Evolutionary conservation across 768 basidiomycete genomes (phyloP).

Genomic region (Termitomyces sp.): DNA sequence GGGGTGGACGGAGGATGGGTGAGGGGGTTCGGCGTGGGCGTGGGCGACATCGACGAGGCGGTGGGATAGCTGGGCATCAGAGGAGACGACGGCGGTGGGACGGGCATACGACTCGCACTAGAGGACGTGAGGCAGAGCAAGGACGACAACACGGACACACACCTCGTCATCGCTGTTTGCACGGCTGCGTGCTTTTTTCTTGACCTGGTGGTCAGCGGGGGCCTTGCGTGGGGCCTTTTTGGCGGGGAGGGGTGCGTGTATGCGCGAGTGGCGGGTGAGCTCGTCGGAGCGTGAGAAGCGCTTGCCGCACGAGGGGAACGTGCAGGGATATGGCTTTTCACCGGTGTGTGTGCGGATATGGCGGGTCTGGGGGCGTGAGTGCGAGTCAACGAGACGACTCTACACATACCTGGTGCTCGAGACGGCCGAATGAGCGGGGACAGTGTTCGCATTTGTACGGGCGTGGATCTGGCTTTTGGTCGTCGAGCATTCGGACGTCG

Average conservation of each 20-base stretch:
- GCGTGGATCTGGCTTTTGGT: slow-evolving; percentile 37
- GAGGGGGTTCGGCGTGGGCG: slow-evolving; percentile 17
- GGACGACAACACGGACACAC: neutral
- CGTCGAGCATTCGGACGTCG: slow-evolving; percentile 17
- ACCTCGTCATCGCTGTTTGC: slow-evolving; percentile 86
- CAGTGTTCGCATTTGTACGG: slow-evolving; percentile 96
- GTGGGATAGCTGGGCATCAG: slow-evolving; percentile 36
- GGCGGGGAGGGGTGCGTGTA: slow-evolving; percentile 61
- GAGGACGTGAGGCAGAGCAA: too few species aligned
- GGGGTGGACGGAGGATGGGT: too few species aligned
- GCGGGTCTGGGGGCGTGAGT: slow-evolving; percentile 64
- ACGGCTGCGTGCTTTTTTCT: slow-evolving; percentile 76
- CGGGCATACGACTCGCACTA: slow-evolving; percentile 57
- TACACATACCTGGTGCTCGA: slow-evolving; percentile 83
- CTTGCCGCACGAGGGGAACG: slow-evolving; percentile 93
- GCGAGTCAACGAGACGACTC: too few species aligned
- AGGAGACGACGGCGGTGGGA: slow-evolving; percentile 45
- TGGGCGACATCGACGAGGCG: slow-evolving; percentile 11
- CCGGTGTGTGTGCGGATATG: slow-evolving; percentile 98
- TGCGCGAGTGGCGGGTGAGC: slow-evolving; percentile 91
- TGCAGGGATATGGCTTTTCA: slow-evolving; percentile 95
- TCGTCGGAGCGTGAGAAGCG: slow-evolving; percentile 98
- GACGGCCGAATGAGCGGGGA: slow-evolving; percentile 90
- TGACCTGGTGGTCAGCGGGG: slow-evolving; percentile 23
- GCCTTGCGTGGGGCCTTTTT: slow-evolving; percentile 11